These are phyloP conservation scores for Rhipidocladum racemiflorum DNA, from an alignment of 176 grass and related monocot species.

Conservation along the genomic window DNA sequence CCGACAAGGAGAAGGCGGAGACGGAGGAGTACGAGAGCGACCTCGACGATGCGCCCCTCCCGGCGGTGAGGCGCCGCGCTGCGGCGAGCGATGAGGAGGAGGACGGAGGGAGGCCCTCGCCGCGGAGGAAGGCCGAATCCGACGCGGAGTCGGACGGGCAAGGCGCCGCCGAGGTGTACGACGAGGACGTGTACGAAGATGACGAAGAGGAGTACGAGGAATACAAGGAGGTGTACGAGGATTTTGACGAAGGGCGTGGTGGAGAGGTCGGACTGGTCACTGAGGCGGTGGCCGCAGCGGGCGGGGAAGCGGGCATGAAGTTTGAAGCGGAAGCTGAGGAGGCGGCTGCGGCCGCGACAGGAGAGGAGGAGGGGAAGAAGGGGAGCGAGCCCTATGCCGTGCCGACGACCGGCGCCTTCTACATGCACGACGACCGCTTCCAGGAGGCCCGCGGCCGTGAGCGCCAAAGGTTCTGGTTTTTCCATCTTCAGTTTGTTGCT, in stretches of 20 bases:
- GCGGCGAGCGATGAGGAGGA: slow-evolving; percentile 74
- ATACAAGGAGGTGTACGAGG: slow-evolving; percentile 38
- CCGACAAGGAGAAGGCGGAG: slow-evolving; percentile 34
- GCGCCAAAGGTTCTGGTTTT: slow-evolving; percentile 53
- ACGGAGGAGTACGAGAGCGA: slow-evolving; percentile 79
- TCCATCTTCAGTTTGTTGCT: background rate
- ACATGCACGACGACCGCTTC: slow-evolving; percentile 99
- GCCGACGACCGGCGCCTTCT: slow-evolving; percentile 86
- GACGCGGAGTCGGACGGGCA: slow-evolving; percentile 74
- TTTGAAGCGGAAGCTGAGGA: slow-evolving; percentile 11
- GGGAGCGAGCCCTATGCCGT: slow-evolving; percentile 86
- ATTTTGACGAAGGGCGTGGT: slow-evolving; percentile 9
- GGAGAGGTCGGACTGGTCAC: background rate
- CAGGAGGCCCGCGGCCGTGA: slow-evolving; percentile 68
- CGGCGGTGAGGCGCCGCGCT: slow-evolving; percentile 60
- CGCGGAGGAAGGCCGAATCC: slow-evolving; percentile 46
- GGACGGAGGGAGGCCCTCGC: background rate
- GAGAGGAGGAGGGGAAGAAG: slow-evolving; percentile 54
- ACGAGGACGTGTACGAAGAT: slow-evolving; percentile 64
- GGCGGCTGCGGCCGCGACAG: slow-evolving; percentile 7
- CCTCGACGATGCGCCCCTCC: slow-evolving; percentile 77
- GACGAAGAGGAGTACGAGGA: slow-evolving; percentile 54
- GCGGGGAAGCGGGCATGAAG: slow-evolving; percentile 7
- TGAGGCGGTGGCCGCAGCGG: background rate
- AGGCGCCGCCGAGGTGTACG: slow-evolving; percentile 77